Conservation (phyloP, 805 yeast genomes). For the Barnettozyma wickerhamii region DNA sequence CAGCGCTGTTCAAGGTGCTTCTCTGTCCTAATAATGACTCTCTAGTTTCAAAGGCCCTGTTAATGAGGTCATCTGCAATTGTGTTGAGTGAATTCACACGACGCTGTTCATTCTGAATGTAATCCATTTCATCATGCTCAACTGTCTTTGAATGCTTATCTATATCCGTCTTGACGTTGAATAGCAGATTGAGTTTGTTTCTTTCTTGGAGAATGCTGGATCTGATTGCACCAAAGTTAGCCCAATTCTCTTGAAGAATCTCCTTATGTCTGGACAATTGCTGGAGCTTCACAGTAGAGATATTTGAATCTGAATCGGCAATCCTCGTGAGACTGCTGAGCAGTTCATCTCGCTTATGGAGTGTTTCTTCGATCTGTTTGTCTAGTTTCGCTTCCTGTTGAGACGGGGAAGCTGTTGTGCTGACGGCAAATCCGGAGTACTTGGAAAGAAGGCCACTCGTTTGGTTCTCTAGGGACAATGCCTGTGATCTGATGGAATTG, state of each 20-base stretch:
- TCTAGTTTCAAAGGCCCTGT: slow-evolving; percentile 86
- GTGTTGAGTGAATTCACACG: slow-evolving; percentile 70
- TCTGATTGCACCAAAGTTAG: slow-evolving; percentile 56
- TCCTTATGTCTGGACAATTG: slow-evolving; percentile 84
- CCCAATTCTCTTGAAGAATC: slow-evolving; percentile 62
- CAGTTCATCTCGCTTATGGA: slow-evolving; percentile 51
- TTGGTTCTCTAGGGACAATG: slow-evolving; percentile 66
- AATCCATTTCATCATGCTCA: slow-evolving; percentile 51
- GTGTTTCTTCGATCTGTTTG: slow-evolving; percentile 43
- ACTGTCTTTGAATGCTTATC: slow-evolving; percentile 54
- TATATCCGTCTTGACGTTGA: slow-evolving; percentile 76
- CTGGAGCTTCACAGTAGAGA: slow-evolving; percentile 70
- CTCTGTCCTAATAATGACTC: slow-evolving; percentile 80
- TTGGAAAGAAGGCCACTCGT: slow-evolving; percentile 49
- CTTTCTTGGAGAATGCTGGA: slow-evolving; percentile 66
- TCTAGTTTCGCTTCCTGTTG: slow-evolving; percentile 44
- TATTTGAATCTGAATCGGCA: slow-evolving; percentile 49
- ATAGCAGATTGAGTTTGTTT: slow-evolving; percentile 66
- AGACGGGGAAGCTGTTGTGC: slow-evolving; percentile 44
- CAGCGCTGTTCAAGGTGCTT: slow-evolving; percentile 56
- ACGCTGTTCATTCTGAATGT: slow-evolving; percentile 71
- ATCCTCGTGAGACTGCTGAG: slow-evolving; percentile 48
- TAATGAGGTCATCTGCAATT: slow-evolving; percentile 72
- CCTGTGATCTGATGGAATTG: slow-evolving; percentile 63
- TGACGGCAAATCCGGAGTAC: slow-evolving; percentile 50